Conservation (phyloP, 768 basidiomycete genomes). For the Sarcomyxa edulis region DNA sequence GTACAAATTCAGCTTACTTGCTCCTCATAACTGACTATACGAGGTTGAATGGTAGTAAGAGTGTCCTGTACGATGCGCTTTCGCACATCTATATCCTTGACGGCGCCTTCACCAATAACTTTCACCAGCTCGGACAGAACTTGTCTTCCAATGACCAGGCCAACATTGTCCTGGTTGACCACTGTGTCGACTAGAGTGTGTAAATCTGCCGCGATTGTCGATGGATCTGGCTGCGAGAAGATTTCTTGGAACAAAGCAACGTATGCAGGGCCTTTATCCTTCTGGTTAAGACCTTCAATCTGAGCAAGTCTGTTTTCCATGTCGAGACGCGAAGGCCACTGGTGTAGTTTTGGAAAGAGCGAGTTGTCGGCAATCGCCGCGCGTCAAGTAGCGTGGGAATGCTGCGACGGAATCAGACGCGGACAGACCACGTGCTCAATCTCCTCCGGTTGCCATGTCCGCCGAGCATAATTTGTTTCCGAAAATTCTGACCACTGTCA, state of each 20-base stretch:
- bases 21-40: constrained; percentile 91
- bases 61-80: constrained; percentile 76
- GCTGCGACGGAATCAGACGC: too few relatives aligned
- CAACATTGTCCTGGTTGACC: constrained; percentile 75
- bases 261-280: constrained; percentile 80
- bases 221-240: constrained; percentile 44
- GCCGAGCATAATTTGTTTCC: too few relatives aligned
- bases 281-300: constrained; percentile 63
- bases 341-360: too few relatives aligned
- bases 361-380: too few relatives aligned
- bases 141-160: constrained; percentile 85
- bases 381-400: too few relatives aligned
- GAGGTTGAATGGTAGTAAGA: constrained; percentile 62
- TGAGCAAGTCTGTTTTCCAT: constrained; percentile 71
- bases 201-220: constrained; percentile 48
- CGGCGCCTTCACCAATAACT: constrained; percentile 48
- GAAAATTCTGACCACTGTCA: too few relatives aligned
- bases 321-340: too few relatives aligned
- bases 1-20: constrained; percentile 52
- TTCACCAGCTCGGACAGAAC: constrained; percentile 83
- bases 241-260: constrained; percentile 63
- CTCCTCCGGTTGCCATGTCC: too few relatives aligned
- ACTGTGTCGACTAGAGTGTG: constrained; percentile 74
- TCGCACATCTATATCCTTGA: constrained; percentile 50
- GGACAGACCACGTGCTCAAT: too few relatives aligned